Conservation (phyloP, 2,329 filamentous ascomycete species). For the Pseudopyrenochaeta lycopersici region DNA sequence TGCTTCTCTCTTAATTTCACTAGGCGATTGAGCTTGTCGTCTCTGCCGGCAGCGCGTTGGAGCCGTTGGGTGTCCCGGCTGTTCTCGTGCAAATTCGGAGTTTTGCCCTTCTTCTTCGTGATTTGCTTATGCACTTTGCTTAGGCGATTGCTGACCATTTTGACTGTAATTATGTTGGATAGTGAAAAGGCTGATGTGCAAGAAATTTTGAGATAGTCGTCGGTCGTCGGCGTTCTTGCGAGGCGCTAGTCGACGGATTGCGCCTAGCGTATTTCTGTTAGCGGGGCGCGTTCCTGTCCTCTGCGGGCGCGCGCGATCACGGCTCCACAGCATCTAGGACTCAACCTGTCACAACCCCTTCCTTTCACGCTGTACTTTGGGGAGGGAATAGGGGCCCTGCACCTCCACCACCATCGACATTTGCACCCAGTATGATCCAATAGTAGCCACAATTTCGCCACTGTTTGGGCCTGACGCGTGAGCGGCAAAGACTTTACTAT, state of each 20-base stretch:
- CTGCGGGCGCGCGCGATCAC: slow-evolving; percentile 25
- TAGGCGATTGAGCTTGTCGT: slow-evolving; percentile 81
- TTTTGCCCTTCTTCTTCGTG: slow-evolving; percentile 81
- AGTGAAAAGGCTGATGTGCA: slow-evolving; percentile 14
- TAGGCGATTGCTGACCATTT: slow-evolving; percentile 65
- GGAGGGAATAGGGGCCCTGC: slow-evolving; percentile 4
- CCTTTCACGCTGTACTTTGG: neutral
- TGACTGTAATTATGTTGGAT: slow-evolving; percentile 13
- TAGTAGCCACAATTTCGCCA: slow-evolving; percentile 22
- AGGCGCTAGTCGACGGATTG: slow-evolving; percentile 18
- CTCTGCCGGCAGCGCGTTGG: slow-evolving; percentile 79
- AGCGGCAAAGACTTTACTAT: slow-evolving; percentile 43
- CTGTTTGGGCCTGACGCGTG: slow-evolving; percentile 37
- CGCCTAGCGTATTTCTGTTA: slow-evolving; percentile 13
- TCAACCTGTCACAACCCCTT: neutral
- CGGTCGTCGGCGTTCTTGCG: slow-evolving; percentile 19
- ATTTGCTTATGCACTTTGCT: slow-evolving; percentile 90
- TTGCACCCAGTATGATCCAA: slow-evolving; percentile 24
- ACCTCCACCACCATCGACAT: neutral
- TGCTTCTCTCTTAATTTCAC: slow-evolving; percentile 74
- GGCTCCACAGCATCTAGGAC: slow-evolving; percentile 26
- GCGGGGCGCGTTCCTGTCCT: slow-evolving; percentile 31
- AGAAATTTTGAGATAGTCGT: slow-evolving; percentile 37
- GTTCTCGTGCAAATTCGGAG: slow-evolving; percentile 83
- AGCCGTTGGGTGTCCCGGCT: slow-evolving; percentile 86